Evolutionary conservation across 805 yeast genomes (phyloP).

Genomic region (Scheffersomyces amazonensis): DNA sequence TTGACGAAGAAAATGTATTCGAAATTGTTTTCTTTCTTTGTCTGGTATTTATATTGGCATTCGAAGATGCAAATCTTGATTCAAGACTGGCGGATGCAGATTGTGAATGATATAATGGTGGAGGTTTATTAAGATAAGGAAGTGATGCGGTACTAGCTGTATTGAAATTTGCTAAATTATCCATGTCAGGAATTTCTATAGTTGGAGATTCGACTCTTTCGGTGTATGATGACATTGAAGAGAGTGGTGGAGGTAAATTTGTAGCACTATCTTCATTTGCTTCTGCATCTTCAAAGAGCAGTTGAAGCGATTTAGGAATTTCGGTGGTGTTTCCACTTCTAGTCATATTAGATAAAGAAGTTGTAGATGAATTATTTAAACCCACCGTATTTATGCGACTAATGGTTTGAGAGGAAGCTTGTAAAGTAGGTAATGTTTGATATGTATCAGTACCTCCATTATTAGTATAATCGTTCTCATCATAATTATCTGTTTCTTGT

Average conservation of each 20-base stretch:
- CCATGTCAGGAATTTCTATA: conserved; percentile 71
- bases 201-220: conserved; percentile 54
- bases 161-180: conserved; percentile 26
- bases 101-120: conserved; percentile 40
- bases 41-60: conserved; percentile 17
- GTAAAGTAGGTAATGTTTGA: conserved; percentile 26
- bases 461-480: conserved; percentile 14
- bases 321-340: conserved; percentile 20
- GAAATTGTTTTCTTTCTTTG: conserved; percentile 40
- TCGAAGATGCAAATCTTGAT: conserved; percentile 19
- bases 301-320: conserved; percentile 71
- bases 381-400: conserved; percentile 3
- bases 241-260: conserved; percentile 8
- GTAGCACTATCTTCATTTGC: conserved; percentile 8
- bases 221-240: conserved; percentile 3
- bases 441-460: conserved; percentile 15
- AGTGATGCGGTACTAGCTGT: conserved; percentile 8
- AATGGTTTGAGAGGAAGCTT: conserved; percentile 2
- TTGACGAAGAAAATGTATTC: conserved; percentile 25
- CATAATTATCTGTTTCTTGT: conserved; percentile 25
- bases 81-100: conserved; percentile 40
- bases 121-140: conserved; percentile 37
- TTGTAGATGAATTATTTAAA: conserved; percentile 5
- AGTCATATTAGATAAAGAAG: conserved; percentile 6
- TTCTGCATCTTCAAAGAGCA: conserved; percentile 58